A percentile compares a stretch with the other conserved stretches of the same genome.
These are phyloP conservation scores for Wickerhamiella allomyrinae DNA, from an alignment of 805 yeast genomes.

Conservation along the genomic window DNA sequence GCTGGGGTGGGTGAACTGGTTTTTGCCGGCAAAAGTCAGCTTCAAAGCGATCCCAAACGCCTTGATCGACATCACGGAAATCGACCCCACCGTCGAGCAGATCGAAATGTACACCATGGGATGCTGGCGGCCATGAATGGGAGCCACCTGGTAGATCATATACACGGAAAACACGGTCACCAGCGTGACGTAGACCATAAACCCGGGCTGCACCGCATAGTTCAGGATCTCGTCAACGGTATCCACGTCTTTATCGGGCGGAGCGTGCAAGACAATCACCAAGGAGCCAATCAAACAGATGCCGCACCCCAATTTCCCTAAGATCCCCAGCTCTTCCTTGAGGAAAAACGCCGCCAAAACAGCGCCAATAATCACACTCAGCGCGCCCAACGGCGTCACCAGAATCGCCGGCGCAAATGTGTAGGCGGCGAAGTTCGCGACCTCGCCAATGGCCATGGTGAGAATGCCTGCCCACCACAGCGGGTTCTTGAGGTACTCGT, in stretches of 20 bases:
- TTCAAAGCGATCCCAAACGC: slow-evolving; percentile 88
- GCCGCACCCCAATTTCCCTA: slow-evolving; percentile 89
- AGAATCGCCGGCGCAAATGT: slow-evolving; percentile 89
- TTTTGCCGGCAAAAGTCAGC: slow-evolving; percentile 68
- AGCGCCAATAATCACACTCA: slow-evolving; percentile 83
- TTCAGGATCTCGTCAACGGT: slow-evolving; percentile 78
- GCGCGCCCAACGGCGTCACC: slow-evolving; percentile 85
- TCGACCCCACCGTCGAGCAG: slow-evolving; percentile 81
- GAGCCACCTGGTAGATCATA: slow-evolving; percentile 75
- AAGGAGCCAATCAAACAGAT: slow-evolving; percentile 79
- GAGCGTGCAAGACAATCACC: slow-evolving; percentile 80
- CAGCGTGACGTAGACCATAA: slow-evolving; percentile 45
- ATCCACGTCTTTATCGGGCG: slow-evolving; percentile 78
- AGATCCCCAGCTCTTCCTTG: slow-evolving; percentile 72
- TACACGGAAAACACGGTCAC: slow-evolving; percentile 58
- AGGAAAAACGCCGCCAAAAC: slow-evolving; percentile 73
- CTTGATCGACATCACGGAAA: slow-evolving; percentile 81
- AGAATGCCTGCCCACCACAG: slow-evolving; percentile 91
- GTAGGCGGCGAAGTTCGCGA: slow-evolving; percentile 88
- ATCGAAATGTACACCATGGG: slow-evolving; percentile 85
- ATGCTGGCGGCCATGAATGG: slow-evolving; percentile 59
- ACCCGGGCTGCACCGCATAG: slow-evolving; percentile 64
- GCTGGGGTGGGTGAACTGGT: slow-evolving; percentile 73
- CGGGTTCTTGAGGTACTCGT: slow-evolving; percentile 66
- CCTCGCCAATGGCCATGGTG: slow-evolving; percentile 79